A percentile compares a stretch with the other conserved stretches of the same genome.
Conservation (phyloP, 2,329 filamentous ascomycete genomes). For the Pseudocercospora vitis region DNA sequence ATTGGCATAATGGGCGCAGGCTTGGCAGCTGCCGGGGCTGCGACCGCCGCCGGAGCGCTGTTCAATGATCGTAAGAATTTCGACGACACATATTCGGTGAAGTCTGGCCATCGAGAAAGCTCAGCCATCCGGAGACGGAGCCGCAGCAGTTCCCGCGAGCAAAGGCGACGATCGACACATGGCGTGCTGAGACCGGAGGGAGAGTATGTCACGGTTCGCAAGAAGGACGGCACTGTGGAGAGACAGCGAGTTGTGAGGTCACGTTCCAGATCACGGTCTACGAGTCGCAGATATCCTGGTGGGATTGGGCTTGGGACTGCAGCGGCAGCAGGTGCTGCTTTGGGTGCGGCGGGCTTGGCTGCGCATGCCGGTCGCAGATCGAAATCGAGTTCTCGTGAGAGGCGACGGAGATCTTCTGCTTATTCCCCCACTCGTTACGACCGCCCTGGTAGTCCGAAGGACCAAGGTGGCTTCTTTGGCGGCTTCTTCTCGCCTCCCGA, state of each 20-base stretch:
- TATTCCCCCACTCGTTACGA: slow-evolving; percentile 18
- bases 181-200: slow-evolving; percentile 27
- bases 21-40: slow-evolving; percentile 55
- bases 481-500: slow-evolving; percentile 36
- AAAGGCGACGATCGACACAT: slow-evolving; percentile 33
- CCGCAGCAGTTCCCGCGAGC: slow-evolving; percentile 36
- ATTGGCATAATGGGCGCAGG: slow-evolving; percentile 56
- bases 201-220: slow-evolving; percentile 30
- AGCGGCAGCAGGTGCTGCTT: slow-evolving; percentile 30
- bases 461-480: slow-evolving; percentile 30
- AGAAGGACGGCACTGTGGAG: slow-evolving; percentile 36
- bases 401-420: slow-evolving; percentile 17
- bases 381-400: slow-evolving; percentile 28
- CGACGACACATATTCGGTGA: slow-evolving; percentile 61
- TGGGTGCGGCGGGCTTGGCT: slow-evolving; percentile 28
- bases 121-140: slow-evolving; percentile 37
- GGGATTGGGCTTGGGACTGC: slow-evolving; percentile 20
- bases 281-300: slow-evolving; percentile 33
- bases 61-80: slow-evolving; percentile 55
- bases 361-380: slow-evolving; percentile 22
- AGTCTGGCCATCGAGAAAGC: slow-evolving; percentile 50
- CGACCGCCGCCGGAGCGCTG: slow-evolving; percentile 51
- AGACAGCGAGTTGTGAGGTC: slow-evolving; percentile 26
- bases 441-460: slow-evolving; percentile 16
- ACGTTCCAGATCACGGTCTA: slow-evolving; percentile 33